phyloP scores from a whole-genome alignment of 768 basidiomycete species.

The Naganishia kalamii region DNA sequence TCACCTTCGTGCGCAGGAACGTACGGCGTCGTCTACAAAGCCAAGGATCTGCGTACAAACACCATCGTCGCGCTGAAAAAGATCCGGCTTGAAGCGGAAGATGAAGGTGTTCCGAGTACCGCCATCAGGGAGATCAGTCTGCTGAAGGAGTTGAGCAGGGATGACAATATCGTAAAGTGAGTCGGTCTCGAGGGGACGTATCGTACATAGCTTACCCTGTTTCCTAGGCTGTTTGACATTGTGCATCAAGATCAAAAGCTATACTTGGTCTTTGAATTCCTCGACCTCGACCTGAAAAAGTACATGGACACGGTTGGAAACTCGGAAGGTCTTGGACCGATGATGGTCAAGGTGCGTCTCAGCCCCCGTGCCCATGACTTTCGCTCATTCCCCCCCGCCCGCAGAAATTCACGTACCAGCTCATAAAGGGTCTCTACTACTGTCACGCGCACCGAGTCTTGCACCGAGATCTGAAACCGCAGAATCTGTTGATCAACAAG shows the following conservation, averaged over 20 bases:
- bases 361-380: conserved; percentile 20
- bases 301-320: conserved; percentile 87
- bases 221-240: conserved; percentile 79
- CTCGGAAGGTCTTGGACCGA: conserved; percentile 55
- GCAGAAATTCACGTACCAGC: conserved; percentile 93
- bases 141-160: conserved; percentile 82
- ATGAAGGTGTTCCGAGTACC: conserved; percentile 96
- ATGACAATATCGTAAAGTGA: conserved; percentile 88
- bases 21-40: conserved; percentile 98
- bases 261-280: conserved; percentile 95
- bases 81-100: conserved; percentile 94
- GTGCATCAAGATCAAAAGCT: conserved; percentile 95
- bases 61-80: conserved; percentile 95
- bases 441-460: conserved; percentile 93
- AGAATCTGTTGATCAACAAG: conserved; percentile 88
- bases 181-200: conserved; percentile 27
- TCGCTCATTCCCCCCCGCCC: neutral
- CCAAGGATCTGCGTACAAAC: conserved; percentile 69
- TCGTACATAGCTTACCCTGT: neutral
- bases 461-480: conserved; percentile 94
- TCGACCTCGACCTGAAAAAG: conserved; percentile 91
- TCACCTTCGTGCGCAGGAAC: conserved; percentile 59
- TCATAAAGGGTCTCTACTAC: conserved; percentile 82
- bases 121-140: conserved; percentile 97
- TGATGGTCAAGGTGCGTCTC: conserved; percentile 73